Percentiles rank a stretch among this genome's conserved stretches.
phyloP scores from a whole-genome alignment of 2,329 filamentous ascomycete species.

The Talaromyces sp. region DNA sequence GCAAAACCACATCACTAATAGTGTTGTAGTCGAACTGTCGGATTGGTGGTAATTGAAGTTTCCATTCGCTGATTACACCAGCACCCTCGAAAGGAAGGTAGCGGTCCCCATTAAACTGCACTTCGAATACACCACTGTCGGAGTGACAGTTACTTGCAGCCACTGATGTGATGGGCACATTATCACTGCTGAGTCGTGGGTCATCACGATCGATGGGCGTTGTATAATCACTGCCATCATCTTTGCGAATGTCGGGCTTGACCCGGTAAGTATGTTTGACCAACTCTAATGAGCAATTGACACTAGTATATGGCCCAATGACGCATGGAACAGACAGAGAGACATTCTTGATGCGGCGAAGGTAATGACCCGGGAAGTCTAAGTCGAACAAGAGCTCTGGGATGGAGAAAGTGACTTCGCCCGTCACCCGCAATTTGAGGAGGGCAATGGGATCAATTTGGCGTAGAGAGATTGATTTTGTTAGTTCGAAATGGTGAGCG shows the following conservation, averaged over 20 bases:
- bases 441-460: constrained; percentile 26
- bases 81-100: constrained; percentile 38
- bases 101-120: constrained; percentile 26
- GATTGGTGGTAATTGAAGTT: constrained; percentile 26
- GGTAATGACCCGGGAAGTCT: constrained; percentile 40
- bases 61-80: constrained; percentile 32
- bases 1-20: constrained; percentile 33
- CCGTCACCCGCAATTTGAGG: constrained; percentile 21
- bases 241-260: no score
- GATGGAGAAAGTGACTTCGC: constrained; percentile 22
- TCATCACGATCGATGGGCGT: neutral
- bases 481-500: constrained; percentile 27
- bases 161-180: constrained; percentile 23
- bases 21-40: constrained; percentile 31
- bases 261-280: constrained; percentile 13
- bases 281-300: constrained; percentile 25
- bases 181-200: constrained; percentile 10
- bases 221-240: neutral
- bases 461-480: constrained; percentile 29
- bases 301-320: constrained; percentile 26
- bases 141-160: constrained; percentile 21
- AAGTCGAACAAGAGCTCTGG: constrained; percentile 35
- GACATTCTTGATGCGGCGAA: constrained; percentile 32
- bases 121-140: constrained; percentile 36
- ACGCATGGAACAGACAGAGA: constrained; percentile 30